These are phyloP conservation scores for Tilletia caries DNA, from an alignment of 1,284 basidiomycete genomes.

Conservation along the genomic window DNA sequence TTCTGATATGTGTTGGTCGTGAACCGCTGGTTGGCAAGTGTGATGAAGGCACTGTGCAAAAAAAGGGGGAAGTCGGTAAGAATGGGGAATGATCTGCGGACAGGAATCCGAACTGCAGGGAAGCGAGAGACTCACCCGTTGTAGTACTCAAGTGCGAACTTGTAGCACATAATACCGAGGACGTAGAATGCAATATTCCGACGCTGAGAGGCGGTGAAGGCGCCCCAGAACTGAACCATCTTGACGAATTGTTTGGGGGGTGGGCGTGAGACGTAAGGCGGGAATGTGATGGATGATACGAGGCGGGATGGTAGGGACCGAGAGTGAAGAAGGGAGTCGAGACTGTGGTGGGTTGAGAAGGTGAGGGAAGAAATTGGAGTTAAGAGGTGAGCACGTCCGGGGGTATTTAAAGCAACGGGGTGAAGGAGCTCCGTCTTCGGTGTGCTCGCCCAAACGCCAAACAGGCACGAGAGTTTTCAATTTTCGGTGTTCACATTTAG, in stretches of 20 bases:
- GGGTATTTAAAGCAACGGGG: neutral
- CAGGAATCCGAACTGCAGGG: neutral
- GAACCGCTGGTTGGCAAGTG: conserved; percentile 47
- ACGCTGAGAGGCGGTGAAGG: conserved; percentile 38
- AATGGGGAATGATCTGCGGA: neutral
- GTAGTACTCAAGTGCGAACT: no score
- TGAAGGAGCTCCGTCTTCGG: neutral
- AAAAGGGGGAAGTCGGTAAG: no score
- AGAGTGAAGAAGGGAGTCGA: neutral
- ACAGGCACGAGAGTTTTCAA: no score
- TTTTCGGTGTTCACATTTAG: no score
- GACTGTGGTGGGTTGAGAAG: neutral
- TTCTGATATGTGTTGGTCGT: conserved; percentile 36
- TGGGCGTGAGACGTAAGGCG: neutral
- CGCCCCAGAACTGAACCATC: conserved; percentile 11
- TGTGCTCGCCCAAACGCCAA: no score
- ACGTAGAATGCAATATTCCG: conserved; percentile 44
- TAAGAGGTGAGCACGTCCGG: neutral
- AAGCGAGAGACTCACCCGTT: conserved; percentile 17
- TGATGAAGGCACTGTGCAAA: conserved; percentile 33
- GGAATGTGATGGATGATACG: neutral
- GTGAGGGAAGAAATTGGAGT: neutral
- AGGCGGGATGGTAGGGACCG: neutral
- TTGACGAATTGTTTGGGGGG: neutral
- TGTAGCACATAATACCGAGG: conserved; percentile 47